These are phyloP conservation scores for Boletus tomentosulus DNA, from an alignment of 768 basidiomycete genomes.

Conservation along the genomic window DNA sequence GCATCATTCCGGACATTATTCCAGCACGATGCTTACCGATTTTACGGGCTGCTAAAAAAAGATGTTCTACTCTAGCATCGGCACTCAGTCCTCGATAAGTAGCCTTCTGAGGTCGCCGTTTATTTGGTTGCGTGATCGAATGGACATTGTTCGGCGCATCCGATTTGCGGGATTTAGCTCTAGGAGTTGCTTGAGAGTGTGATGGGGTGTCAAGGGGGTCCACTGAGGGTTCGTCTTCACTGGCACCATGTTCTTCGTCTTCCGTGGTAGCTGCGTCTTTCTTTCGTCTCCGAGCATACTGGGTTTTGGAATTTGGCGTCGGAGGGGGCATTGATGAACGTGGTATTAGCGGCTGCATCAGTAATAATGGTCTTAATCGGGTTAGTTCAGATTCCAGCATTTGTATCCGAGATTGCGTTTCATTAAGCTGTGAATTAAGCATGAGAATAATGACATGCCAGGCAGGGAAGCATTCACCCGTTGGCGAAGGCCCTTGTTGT, in stretches of 20 bases:
- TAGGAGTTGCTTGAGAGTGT: conserved; percentile 20
- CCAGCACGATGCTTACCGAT: conserved; percentile 60
- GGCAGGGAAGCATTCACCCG: conserved; percentile 41
- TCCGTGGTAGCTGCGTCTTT: conserved; percentile 21
- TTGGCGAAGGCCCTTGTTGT: conserved; percentile 57
- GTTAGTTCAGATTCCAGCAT: conserved; percentile 60
- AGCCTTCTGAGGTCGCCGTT: conserved; percentile 28
- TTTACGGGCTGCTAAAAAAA: conserved; percentile 67
- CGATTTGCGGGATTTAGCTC: conserved; percentile 17
- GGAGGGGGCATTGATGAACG: conserved; percentile 15
- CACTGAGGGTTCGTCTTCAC: conserved; percentile 26
- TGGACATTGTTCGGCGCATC: conserved; percentile 14
- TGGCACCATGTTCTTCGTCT: conserved; percentile 24
- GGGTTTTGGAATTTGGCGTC: conserved; percentile 22
- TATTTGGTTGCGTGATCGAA: conserved; percentile 10
- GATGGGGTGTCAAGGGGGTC: conserved; percentile 19
- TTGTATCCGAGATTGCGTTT: conserved; percentile 50
- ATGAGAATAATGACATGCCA: conserved; percentile 2
- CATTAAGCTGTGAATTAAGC: conserved; percentile 45
- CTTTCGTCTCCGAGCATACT: conserved; percentile 22
- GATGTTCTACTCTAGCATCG: conserved; percentile 69
- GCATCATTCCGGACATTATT: conserved; percentile 48
- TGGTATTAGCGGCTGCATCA: conserved; percentile 53
- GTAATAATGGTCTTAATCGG: conserved; percentile 62
- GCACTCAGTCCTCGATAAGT: conserved; percentile 37